phyloP scores from a whole-genome alignment of 257 asterid genomes.

The Thymus quinquecostatus region DNA sequence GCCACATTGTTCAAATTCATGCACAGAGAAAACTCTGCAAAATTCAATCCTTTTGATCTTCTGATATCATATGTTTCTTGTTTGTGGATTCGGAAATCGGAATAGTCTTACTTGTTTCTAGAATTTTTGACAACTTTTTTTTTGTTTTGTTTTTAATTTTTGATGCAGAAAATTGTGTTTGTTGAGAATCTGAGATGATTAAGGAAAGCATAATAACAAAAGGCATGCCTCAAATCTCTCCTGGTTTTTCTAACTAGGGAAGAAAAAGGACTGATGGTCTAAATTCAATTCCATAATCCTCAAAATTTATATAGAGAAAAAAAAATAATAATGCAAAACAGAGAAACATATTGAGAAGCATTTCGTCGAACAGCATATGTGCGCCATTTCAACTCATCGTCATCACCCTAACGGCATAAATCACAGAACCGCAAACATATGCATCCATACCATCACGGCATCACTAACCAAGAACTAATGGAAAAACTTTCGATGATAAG shows the following conservation, averaged over 20 bases:
- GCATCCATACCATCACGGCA: too few relatives aligned
- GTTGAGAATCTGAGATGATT: constrained; percentile 26
- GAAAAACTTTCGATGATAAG: too few relatives aligned
- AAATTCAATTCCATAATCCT: not conserved
- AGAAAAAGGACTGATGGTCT: constrained; percentile 22
- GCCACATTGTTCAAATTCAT: constrained; percentile 59
- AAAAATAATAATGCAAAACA: too few relatives aligned
- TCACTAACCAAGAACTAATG: too few relatives aligned
- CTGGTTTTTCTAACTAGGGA: constrained; percentile 2
- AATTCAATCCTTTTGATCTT: not conserved
- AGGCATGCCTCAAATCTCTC: constrained; percentile 43
- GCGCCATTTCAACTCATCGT: too few relatives aligned
- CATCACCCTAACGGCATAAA: too few relatives aligned
- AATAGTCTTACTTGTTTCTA: not conserved
- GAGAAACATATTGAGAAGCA: too few relatives aligned
- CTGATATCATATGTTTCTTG: not conserved
- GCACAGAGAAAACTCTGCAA: not conserved
- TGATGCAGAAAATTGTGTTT: constrained; percentile 26
- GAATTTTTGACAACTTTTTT: not conserved
- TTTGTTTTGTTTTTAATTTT: not conserved
- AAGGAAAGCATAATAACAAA: constrained; percentile 25
- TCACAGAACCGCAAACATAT: too few relatives aligned
- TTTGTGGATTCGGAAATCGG: constrained; percentile 9
- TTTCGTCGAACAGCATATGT: too few relatives aligned
- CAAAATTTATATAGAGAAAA: not conserved